A percentile compares a stretch with the other conserved stretches of the same genome.
These are phyloP conservation scores for Leptosphaerulina australis DNA, from an alignment of 2,329 filamentous ascomycete species.

Conservation along the genomic window DNA sequence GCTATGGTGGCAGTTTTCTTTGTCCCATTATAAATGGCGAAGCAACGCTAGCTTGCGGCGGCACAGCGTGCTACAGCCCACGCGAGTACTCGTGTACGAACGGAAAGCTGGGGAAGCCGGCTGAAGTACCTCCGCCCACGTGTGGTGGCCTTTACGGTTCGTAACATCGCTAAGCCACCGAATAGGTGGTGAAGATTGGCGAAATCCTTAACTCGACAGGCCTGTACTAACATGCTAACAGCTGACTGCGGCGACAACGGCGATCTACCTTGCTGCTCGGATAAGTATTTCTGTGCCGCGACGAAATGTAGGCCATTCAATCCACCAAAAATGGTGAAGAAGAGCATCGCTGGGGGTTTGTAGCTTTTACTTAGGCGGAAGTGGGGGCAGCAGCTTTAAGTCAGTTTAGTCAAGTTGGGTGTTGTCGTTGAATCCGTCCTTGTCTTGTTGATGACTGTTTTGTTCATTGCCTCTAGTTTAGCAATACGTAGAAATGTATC, in stretches of 20 bases:
- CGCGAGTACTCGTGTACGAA: slow-evolving; percentile 31
- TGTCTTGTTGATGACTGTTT: too few relatives aligned
- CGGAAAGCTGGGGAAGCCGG: slow-evolving; percentile 3
- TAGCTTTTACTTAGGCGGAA: too few relatives aligned
- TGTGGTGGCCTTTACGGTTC: slow-evolving; percentile 3
- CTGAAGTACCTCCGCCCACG: neutral
- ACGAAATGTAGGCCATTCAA: slow-evolving; percentile 6
- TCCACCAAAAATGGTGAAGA: slow-evolving; percentile 1
- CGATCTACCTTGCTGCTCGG: neutral
- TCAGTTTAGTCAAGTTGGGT: too few relatives aligned
- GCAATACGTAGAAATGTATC: too few relatives aligned
- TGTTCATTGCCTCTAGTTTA: too few relatives aligned
- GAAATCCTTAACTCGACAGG: too few relatives aligned
- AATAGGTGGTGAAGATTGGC: too few relatives aligned
- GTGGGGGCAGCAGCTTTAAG: too few relatives aligned
- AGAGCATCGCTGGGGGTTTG: too few relatives aligned
- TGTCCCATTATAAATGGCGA: slow-evolving; percentile 45
- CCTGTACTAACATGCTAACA: neutral
- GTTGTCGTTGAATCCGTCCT: too few relatives aligned
- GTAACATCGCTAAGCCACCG: neutral
- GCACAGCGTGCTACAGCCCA: slow-evolving; percentile 46
- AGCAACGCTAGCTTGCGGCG: slow-evolving; percentile 43
- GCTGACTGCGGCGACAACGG: slow-evolving; percentile 3
- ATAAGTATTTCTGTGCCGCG: slow-evolving; percentile 5
- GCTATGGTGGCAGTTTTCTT: slow-evolving; percentile 47